Conservation (phyloP, 2,329 filamentous ascomycete species). For the Elsinoe perseae region DNA sequence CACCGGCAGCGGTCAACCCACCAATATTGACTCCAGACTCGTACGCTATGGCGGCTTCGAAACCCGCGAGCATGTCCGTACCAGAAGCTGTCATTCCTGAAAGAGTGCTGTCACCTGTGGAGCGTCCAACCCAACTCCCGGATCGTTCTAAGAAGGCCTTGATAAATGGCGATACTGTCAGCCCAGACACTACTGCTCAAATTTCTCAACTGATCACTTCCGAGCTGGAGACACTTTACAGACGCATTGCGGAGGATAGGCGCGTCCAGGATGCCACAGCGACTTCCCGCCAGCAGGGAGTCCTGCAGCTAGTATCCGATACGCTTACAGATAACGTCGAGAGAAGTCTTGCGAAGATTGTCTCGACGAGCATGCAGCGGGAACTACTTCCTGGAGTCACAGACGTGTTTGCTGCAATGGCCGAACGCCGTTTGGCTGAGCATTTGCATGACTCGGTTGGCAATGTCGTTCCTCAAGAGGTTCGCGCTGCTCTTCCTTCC, state of each 20-base stretch:
- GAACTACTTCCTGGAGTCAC: constrained; percentile 68
- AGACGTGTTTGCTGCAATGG: constrained; percentile 56
- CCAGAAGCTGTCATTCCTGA: constrained; percentile 7
- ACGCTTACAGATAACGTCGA: constrained; percentile 65
- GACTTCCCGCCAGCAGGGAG: constrained; percentile 59
- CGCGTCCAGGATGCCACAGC: constrained; percentile 55
- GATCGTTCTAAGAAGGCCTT: not conserved
- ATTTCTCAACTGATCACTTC: constrained; percentile 22
- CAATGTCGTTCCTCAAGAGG: constrained; percentile 61
- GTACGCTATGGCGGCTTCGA: constrained; percentile 35
- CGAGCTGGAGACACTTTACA: constrained; percentile 49
- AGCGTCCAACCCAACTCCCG: not conserved
- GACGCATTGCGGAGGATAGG: constrained; percentile 61
- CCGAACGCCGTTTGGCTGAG: constrained; percentile 63
- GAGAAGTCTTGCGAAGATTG: constrained; percentile 67
- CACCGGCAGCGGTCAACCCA: constrained; percentile 22
- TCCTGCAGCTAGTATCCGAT: constrained; percentile 59
- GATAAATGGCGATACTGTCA: not conserved
- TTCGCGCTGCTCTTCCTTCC: constrained; percentile 62
- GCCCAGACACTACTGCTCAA: not conserved
- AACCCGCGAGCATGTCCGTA: not conserved
- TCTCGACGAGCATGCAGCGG: constrained; percentile 66
- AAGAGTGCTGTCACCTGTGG: not conserved
- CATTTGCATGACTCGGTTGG: constrained; percentile 44
- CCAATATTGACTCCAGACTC: constrained; percentile 31